Conservation (phyloP, 257 asterid species). For the Ligustrum vulgare region DNA sequence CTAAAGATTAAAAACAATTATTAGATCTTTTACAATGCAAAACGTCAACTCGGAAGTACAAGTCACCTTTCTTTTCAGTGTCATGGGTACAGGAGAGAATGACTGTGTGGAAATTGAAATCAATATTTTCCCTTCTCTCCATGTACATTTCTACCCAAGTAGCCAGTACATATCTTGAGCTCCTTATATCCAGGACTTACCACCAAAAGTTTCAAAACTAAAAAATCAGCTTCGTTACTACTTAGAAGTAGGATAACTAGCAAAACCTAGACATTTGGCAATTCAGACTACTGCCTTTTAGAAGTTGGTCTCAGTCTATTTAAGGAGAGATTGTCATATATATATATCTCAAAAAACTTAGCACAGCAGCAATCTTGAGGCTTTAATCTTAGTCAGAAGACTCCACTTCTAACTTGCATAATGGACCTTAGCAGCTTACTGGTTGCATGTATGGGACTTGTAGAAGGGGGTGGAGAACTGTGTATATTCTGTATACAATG, state of each 20-base stretch:
- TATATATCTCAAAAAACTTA: too few relatives aligned
- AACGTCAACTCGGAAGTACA: background rate
- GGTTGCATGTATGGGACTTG: background rate
- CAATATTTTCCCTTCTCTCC: background rate
- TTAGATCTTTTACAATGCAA: constrained; percentile 2
- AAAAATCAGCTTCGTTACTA: background rate
- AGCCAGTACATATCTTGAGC: background rate
- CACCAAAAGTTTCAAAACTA: background rate
- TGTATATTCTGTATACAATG: background rate
- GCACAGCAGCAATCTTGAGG: too few relatives aligned
- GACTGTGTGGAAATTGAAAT: background rate
- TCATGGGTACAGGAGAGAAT: background rate
- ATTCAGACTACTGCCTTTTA: background rate
- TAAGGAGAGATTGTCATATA: background rate
- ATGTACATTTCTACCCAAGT: background rate
- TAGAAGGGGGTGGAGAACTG: background rate
- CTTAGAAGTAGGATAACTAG: background rate
- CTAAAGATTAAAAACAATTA: background rate
- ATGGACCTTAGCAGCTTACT: background rate
- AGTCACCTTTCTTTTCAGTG: background rate
- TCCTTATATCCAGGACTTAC: background rate
- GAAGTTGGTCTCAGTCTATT: background rate
- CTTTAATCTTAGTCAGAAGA: too few relatives aligned
- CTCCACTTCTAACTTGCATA: background rate
- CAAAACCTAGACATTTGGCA: background rate